Evolutionary conservation across 1,139 yeast genomes (phyloP).

Genomic region (Magnusiomyces suaveolens): DNA sequence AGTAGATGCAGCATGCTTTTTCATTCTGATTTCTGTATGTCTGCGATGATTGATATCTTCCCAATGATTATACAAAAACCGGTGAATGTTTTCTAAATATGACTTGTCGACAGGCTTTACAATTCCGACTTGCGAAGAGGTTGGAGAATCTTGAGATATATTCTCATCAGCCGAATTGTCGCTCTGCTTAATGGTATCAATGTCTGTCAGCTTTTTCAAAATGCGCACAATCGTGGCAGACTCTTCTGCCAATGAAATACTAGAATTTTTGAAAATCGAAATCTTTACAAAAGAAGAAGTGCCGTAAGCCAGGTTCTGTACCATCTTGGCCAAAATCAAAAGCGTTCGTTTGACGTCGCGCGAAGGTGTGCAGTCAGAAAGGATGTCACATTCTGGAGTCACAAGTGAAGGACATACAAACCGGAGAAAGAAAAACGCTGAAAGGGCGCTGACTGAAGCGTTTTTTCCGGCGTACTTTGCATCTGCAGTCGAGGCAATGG

Average conservation of each 20-base stretch:
- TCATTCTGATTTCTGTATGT: constrained; percentile 16
- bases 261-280: constrained; percentile 35
- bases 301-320: constrained; percentile 79
- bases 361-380: constrained; percentile 24
- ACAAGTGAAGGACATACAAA: constrained; percentile 80
- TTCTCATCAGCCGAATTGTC: constrained; percentile 4
- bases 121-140: neutral
- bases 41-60: constrained; percentile 35
- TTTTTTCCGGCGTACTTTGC: constrained; percentile 46
- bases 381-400: constrained; percentile 57
- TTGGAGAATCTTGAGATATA: neutral
- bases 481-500: constrained; percentile 49
- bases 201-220: constrained; percentile 15
- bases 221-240: constrained; percentile 9
- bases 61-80: constrained; percentile 55
- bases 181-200: constrained; percentile 1
- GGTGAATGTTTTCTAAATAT: constrained; percentile 39
- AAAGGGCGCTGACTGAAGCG: constrained; percentile 56
- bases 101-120: constrained; percentile 23
- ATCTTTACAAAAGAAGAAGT: constrained; percentile 51
- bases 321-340: constrained; percentile 64
- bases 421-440: constrained; percentile 70
- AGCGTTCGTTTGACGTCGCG: constrained; percentile 51
- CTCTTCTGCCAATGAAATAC: neutral
- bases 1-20: neutral